Conservation (phyloP, 306 rosid genomes). For the Prunus padus region DNA sequence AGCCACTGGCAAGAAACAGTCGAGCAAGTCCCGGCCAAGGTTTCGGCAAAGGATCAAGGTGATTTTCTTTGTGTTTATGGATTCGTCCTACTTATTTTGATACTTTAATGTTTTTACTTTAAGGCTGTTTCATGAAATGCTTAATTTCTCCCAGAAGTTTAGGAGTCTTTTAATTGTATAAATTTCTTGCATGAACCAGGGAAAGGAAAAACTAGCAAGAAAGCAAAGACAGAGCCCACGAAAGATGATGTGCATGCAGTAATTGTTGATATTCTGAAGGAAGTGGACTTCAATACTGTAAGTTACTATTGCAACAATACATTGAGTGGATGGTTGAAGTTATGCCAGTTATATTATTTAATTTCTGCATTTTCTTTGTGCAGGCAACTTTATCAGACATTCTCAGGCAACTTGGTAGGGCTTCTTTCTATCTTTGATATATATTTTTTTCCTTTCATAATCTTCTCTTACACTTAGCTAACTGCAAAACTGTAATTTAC, state of each 20-base stretch:
- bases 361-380: constrained; percentile 24
- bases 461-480: neutral
- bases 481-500: constrained; percentile 26
- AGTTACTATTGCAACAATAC: constrained; percentile 26
- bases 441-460: neutral
- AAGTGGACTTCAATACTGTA: constrained; percentile 95
- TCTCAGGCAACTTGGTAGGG: constrained; percentile 91
- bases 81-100: neutral
- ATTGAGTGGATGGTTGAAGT: constrained; percentile 12
- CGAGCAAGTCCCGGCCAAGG: constrained; percentile 56
- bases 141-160: neutral
- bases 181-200: constrained; percentile 38
- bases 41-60: constrained; percentile 72
- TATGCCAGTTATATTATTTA: neutral
- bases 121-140: neutral
- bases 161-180: constrained; percentile 8
- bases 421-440: neutral
- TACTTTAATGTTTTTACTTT: neutral
- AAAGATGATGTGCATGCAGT: constrained; percentile 81
- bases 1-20: constrained; percentile 47
- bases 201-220: constrained; percentile 75
- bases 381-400: constrained; percentile 98
- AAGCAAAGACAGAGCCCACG: constrained; percentile 76
- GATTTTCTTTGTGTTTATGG: constrained; percentile 16
- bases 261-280: constrained; percentile 81